Evolutionary conservation across 768 basidiomycete genomes (phyloP), one percentile per base, ranked within the genome.

Genomic region (Suillus discolor): DNA sequence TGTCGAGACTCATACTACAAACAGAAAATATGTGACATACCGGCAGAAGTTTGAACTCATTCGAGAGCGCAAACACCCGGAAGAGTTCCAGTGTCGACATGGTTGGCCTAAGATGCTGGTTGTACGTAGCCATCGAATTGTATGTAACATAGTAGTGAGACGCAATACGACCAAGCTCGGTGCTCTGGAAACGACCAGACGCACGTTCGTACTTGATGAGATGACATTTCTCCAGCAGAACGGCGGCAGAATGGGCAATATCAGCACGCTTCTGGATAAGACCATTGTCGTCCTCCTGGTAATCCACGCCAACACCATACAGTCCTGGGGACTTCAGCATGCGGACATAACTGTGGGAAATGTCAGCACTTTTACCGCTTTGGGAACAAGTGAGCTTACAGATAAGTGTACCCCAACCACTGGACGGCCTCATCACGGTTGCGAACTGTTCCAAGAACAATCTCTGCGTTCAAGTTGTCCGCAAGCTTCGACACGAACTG

Each of bases 351-450:
- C 96, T 4, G 4, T 7, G 54, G 41, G 62, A 59, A 69, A 49
- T 45, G 6, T 63, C 34, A 61, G 67, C 20, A 74, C 64, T 23
- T 44, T 11, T 28, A 42, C 39, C 12, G 4, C 20, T 55, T 41
- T 38, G 54, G 62, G 51, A 57, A 16, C 23, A 69, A 63, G 60
- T 34, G n/a, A 18, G 83, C 91, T 71, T 73, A 94, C 91, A 96
- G 75, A 76, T 96, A 98, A 0, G 95, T 96, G 72, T 96, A 97
- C 0, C 96, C 96, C 13, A 97, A 79, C 97, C 96, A 99, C 73
- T 97, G 94, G 2, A 98, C 96, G 7, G 95, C 97, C 73, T 99
- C 97, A 72, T 99, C 96, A 25, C 96, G 84, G 78, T 97, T 99
- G 69, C 97, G 83, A 63, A 99, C 89, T 0, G 93, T 96, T 6